Base-by-base conservation (phyloP, 1,284 basidiomycete species). In the Ceraceosorus bombacis region DNA sequence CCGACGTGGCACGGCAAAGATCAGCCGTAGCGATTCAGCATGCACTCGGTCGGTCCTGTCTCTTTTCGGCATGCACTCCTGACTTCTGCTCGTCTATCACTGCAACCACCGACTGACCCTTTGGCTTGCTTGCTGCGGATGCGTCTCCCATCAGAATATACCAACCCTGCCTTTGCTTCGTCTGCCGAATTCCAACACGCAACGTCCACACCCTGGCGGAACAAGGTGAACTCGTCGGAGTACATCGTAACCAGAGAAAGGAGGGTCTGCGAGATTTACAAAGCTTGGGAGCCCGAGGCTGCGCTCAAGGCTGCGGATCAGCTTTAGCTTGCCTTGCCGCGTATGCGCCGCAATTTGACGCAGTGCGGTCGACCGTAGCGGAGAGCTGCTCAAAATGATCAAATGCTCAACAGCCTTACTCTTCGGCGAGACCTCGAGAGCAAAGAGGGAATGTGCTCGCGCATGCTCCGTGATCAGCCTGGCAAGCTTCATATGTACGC, bases 71-170 rank as follows among this genome's bases (percentile, higher is more conserved):
- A 60, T 74, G 0, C 69, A 69, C 9, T 50, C n/a, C 10, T 62
- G 51, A 27, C 43, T 72, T 4, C 67, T 65, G 4, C 49, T 74
- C 1, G 67, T 69, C 50, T 70, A 67, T 72, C 54, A 49, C 68
- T 62, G 10, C 10, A 12, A 51, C 37, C 17, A 41, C 12, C 43
- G 1, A 3, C 15, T 17, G 27, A 27, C 27, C 12, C 46, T 6
- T 17, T 40, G 8, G 7, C n/a, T 15, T 4, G 8, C 41, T 27
- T 5, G 10, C 41, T 7, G 10, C 10, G 27, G 37, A 54, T 15
- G 17, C 39, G 27, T 41, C 10, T 39, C 41, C 41, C 13, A 5
- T 2, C 38, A 66, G 65, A 71, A 49, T 68, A 68, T 54, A 54
- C 56, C 37, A 48, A 53, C 10, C 13, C 40, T 6, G 49, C 54